Evolutionary conservation across 179 eudicot species (phyloP).

Genomic region (Beta corolliflora): DNA sequence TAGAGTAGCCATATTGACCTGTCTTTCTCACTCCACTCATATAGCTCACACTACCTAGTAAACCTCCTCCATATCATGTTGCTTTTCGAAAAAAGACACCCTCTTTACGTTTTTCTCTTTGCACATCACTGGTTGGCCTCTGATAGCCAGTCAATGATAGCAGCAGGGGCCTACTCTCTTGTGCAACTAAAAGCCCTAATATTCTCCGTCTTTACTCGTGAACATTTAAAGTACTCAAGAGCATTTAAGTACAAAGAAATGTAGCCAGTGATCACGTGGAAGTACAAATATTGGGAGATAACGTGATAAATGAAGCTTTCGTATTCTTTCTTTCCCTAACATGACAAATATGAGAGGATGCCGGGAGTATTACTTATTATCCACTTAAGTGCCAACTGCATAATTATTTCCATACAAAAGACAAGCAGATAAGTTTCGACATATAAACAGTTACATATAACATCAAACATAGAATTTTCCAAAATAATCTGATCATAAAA

Average conservation of each 20-base stretch:
- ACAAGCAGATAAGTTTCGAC: neutral
- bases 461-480: neutral
- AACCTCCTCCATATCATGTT: neutral
- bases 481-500: neutral
- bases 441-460: neutral
- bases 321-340: neutral
- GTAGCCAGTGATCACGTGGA: neutral
- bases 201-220: neutral
- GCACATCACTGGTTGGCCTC: neutral
- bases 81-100: neutral
- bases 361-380: neutral
- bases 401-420: neutral
- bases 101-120: neutral
- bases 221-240: neutral
- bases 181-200: neutral
- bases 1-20: no score
- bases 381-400: neutral
- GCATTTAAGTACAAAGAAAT: neutral
- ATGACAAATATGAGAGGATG: neutral
- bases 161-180: neutral
- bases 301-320: neutral
- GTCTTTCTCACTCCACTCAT: neutral
- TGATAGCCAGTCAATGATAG: neutral
- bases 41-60: neutral
- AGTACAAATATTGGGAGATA: neutral